These are phyloP conservation scores for Blastobotrys malaysiensis DNA, from an alignment of 1,139 yeast species.

Conservation along the genomic window DNA sequence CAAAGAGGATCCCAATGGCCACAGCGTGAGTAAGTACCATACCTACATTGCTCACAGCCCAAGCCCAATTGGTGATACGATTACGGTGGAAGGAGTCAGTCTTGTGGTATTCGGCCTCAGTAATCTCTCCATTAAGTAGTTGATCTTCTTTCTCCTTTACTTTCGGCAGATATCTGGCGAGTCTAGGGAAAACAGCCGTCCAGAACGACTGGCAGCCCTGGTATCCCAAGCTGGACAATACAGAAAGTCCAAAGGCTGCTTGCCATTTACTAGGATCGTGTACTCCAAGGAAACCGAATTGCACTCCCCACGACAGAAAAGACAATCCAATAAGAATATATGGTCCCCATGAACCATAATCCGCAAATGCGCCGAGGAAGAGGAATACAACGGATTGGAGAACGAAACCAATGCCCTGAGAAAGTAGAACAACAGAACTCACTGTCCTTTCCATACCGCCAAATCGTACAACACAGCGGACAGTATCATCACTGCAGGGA, in stretches of 20 bases:
- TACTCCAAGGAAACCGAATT: conserved; percentile 16
- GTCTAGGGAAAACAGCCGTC: conserved; percentile 18
- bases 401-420: conserved; percentile 15
- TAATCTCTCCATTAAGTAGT: conserved; percentile 14
- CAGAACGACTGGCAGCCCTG: conserved; percentile 15
- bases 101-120: conserved; percentile 14
- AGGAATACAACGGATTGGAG: conserved; percentile 18
- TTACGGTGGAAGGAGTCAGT: conserved; percentile 13
- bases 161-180: conserved; percentile 18
- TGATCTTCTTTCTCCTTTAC: conserved; percentile 16
- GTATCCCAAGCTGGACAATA: conserved; percentile 14
- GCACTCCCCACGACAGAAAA: conserved; percentile 17
- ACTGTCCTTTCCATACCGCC: conserved; percentile 7
- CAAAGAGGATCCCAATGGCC: conserved; percentile 8
- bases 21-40: conserved; percentile 17
- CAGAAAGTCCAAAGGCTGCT: conserved; percentile 14
- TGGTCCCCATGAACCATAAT: conserved; percentile 16
- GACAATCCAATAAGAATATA: conserved; percentile 15
- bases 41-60: conserved; percentile 14
- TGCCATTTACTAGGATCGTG: conserved; percentile 14
- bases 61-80: conserved; percentile 15
- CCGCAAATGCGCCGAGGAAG: conserved; percentile 18
- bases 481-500: conserved; percentile 1
- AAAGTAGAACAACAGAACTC: conserved; percentile 11
- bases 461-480: conserved; percentile 8